Conservation (phyloP, 2,329 filamentous ascomycete species). For the Pseudogymnoascus sp. region DNA sequence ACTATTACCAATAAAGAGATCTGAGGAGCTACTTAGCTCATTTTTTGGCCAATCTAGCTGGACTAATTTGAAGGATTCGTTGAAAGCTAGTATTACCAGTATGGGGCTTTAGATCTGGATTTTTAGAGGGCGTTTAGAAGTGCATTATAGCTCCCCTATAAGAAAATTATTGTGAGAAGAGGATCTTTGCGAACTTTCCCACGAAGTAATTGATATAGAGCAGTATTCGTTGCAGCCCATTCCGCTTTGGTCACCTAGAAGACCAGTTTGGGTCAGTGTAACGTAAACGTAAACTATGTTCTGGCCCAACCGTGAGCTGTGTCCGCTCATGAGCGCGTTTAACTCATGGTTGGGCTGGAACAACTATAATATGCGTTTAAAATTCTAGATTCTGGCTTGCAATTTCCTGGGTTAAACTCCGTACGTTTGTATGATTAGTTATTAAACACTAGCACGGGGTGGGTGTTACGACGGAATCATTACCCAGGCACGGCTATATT, state of each 20-base stretch:
- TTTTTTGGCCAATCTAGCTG: neutral
- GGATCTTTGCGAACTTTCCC: no score
- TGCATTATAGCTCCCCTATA: no score
- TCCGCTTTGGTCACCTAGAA: conserved; percentile 11
- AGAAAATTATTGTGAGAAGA: no score
- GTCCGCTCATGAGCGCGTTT: no score
- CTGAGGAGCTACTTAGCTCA: neutral
- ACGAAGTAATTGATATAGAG: no score
- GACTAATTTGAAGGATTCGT: neutral
- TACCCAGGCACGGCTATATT: neutral
- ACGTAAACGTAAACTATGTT: neutral
- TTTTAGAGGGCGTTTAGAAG: no score
- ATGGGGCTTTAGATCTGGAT: neutral
- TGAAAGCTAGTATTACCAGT: neutral
- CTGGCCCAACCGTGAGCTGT: no score
- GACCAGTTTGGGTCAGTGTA: neutral
- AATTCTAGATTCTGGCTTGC: neutral
- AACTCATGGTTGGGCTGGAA: no score
- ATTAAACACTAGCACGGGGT: neutral
- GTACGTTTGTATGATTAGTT: neutral
- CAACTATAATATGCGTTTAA: neutral
- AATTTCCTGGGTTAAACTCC: neutral
- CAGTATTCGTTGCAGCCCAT: no score
- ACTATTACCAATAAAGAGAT: neutral
- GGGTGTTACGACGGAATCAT: neutral